These are phyloP conservation scores for Globisporangium takayamanum DNA, from an alignment of 352 stramenopile species.

Conservation along the genomic window DNA sequence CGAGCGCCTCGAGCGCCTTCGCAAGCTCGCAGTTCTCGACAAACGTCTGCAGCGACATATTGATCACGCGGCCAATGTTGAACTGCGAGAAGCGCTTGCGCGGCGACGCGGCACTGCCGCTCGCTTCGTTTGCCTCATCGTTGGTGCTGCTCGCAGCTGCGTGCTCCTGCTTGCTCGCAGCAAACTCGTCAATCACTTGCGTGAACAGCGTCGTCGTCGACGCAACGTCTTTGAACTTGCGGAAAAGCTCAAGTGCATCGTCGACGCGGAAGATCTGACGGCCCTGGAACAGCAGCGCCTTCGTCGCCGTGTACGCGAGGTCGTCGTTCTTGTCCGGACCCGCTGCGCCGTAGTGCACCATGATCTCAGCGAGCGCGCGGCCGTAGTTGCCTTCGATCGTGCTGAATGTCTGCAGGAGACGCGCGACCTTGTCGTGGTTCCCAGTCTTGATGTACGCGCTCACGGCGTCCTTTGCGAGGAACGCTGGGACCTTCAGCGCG, in stretches of 20 bases:
- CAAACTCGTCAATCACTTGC: slow-evolving; percentile 36
- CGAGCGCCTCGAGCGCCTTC: slow-evolving; percentile 28
- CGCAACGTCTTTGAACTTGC: slow-evolving; percentile 38
- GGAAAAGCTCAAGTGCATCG: slow-evolving; percentile 37
- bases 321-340: slow-evolving; percentile 28
- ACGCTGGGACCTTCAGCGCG: slow-evolving; percentile 30
- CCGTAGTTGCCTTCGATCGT: slow-evolving; percentile 32
- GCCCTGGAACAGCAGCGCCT: slow-evolving; percentile 45
- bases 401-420: slow-evolving; percentile 47
- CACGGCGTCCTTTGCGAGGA: slow-evolving; percentile 36
- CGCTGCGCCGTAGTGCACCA: slow-evolving; percentile 36
- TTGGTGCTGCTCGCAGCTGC: slow-evolving; percentile 1
- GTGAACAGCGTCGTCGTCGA: slow-evolving; percentile 32
- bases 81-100: slow-evolving; percentile 26
- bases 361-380: slow-evolving; percentile 38
- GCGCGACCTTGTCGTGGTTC: slow-evolving; percentile 50
- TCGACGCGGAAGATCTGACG: slow-evolving; percentile 41
- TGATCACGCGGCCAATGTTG: slow-evolving; percentile 45
- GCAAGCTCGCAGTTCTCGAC: slow-evolving; percentile 33
- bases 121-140: not conserved
- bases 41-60: slow-evolving; percentile 36
- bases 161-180: slow-evolving; percentile 19
- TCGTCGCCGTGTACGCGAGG: slow-evolving; percentile 42
- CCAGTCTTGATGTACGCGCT: slow-evolving; percentile 37
- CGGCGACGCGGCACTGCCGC: not conserved